These are phyloP conservation scores for Aspergillus panamensis DNA, from an alignment of 495 filamentous ascomycete genomes.

Conservation along the genomic window DNA sequence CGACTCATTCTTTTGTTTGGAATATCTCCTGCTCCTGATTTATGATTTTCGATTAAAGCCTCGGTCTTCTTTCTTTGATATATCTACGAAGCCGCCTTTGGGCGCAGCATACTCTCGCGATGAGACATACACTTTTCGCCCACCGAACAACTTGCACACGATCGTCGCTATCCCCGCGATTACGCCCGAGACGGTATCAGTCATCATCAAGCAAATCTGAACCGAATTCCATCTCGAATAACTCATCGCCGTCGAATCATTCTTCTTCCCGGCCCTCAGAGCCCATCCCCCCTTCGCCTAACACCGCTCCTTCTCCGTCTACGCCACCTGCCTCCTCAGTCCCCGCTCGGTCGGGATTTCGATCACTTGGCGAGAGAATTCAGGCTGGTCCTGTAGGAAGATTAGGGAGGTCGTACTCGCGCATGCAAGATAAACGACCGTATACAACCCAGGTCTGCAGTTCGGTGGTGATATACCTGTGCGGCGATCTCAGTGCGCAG, in stretches of 20 bases:
- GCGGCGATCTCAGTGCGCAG: conserved; percentile 80
- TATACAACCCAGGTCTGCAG: conserved; percentile 74
- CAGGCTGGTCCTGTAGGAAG: conserved; percentile 46
- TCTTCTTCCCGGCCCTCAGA: neutral
- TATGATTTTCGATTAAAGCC: too few relatives aligned
- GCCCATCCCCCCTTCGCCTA: neutral
- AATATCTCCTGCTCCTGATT: too few relatives aligned
- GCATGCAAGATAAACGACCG: conserved; percentile 65
- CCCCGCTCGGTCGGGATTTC: conserved; percentile 46
- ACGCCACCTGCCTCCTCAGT: conserved; percentile 29
- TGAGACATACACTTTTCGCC: conserved; percentile 20
- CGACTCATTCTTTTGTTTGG: too few relatives aligned
- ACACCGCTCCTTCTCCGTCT: conserved; percentile 2
- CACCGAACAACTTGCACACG: conserved; percentile 20
- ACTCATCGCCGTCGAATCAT: conserved; percentile 5
- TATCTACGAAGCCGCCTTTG: neutral
- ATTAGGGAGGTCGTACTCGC: conserved; percentile 55
- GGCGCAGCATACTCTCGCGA: conserved; percentile 7
- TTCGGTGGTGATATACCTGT: conserved; percentile 72
- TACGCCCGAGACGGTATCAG: conserved; percentile 32
- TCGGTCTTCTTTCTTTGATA: neutral
- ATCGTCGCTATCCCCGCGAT: conserved; percentile 19
- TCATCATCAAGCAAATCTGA: conserved; percentile 17
- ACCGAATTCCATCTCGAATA: conserved; percentile 8
- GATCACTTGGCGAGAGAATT: conserved; percentile 58